phyloP scores from a whole-genome alignment of 139 green algal species.

The Picochlorum sp. region DNA sequence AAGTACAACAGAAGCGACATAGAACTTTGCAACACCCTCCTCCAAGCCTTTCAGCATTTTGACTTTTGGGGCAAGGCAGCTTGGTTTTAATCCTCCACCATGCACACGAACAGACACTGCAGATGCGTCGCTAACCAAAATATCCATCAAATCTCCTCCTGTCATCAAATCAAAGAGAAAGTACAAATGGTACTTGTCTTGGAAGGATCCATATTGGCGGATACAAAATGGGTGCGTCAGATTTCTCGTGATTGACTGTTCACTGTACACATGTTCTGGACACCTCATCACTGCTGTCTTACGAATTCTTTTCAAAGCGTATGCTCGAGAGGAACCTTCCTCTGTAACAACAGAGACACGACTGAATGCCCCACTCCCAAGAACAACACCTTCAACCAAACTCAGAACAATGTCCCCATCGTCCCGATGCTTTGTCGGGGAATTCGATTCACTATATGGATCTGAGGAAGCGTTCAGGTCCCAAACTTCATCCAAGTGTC shows the following conservation, averaged over 20 bases:
- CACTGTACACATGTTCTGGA: constrained; percentile 90
- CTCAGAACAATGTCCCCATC: constrained; percentile 3
- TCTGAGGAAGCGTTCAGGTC: constrained; percentile 44
- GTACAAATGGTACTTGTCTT: constrained; percentile 92
- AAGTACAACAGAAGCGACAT: constrained; percentile 80
- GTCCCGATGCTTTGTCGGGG: not conserved
- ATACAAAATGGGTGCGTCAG: constrained; percentile 91
- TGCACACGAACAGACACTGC: constrained; percentile 58
- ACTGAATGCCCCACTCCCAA: constrained; percentile 83
- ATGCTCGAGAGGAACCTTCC: constrained; percentile 52
- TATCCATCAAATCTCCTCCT: constrained; percentile 93
- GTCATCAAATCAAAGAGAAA: constrained; percentile 92
- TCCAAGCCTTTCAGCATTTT: constrained; percentile 63
- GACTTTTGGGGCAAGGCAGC: constrained; percentile 34
- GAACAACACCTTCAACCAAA: constrained; percentile 58
- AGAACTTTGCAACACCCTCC: constrained; percentile 81
- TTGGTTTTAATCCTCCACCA: constrained; percentile 30
- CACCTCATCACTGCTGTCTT: constrained; percentile 85
- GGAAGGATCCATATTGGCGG: constrained; percentile 87
- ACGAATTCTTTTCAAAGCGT: constrained; percentile 89
- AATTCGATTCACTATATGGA: constrained; percentile 1
- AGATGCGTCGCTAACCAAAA: constrained; percentile 79
- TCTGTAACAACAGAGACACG: constrained; percentile 65
- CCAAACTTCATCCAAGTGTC: constrained; percentile 83
- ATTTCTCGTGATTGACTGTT: constrained; percentile 91